Evolutionary conservation across 108 stramenopile species (phyloP), one percentile per base, ranked within the genome.

Genomic region (Fistulifera solaris): DNA sequence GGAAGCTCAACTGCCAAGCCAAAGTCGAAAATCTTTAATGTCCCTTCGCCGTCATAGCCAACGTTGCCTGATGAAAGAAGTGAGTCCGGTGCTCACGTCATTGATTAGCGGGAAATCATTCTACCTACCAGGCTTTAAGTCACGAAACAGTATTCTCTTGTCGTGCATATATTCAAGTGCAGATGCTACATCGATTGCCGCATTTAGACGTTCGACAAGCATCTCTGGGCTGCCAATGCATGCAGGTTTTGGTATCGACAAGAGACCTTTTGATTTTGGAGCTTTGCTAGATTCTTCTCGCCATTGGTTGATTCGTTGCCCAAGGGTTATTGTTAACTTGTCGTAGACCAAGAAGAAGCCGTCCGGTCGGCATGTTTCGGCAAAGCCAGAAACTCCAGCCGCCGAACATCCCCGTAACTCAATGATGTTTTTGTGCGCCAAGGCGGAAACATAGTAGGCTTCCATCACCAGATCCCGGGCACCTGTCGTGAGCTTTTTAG

Each of bases 321-420:
- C 78, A 27, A 88, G 67, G 8, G 86, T 88, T 21, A 77, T 77
- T 38, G 62, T 70, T 23, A 88, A 57, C 27, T 73, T 62, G 60
- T 88, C 86, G 13, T 83, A 63, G 1, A 88, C 51, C 10, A 88
- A 56, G 58, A 88, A 88, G 40, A 73, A 88, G 1, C 75, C 80
- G 18, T 68, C 38, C 31, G 31, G 31, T 3, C 31, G 31, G 31
- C 31, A 35, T 35, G 31, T 35, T 35, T 35, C 31, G 31, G 31
- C 31, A 35, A 35, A 6, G 8, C 31, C 31, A 35, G 31, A 35
- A 35, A 35, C 31, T 8, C 31, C 31, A 6, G 31, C 31, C 3
- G 31, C 31, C 31, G 31, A 35, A 8, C 31, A 35, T 6, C 31
- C 31, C 3, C 31, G 31, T 40, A 89, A 62, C 27, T 66, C 56